Base-by-base conservation (phyloP, 2,329 filamentous ascomycete genomes). In the Balansia obtecta region DNA sequence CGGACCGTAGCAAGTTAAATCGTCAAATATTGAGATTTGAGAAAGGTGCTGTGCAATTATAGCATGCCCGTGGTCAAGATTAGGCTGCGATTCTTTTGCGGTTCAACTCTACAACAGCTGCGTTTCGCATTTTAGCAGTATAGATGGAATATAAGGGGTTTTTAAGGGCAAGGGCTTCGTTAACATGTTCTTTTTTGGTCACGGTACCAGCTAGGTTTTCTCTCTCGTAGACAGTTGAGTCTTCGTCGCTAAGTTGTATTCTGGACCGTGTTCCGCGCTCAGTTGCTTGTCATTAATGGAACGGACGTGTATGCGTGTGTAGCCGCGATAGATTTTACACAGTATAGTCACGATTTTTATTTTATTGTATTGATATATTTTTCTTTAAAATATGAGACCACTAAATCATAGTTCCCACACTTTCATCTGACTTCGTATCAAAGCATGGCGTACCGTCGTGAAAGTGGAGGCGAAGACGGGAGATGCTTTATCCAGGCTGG, bases 131-230 rank as follows among this genome's bases (percentile, higher is more conserved):
- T 27, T 27, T 27, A 27, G 27, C 27, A 27, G 27, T 27, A 13
- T 41, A 8, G 5, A 41, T 41, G n/a, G 12, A 41, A 15, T 13
- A 10, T 12, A 11, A n/a, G n/a, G n/a, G n/a, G 4, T 1, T 48
- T 13, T 65, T 27, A 7, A 27, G 27, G 27, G 7, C 7, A 27
- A 27, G 27, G 27, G 4, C 27, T 27, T 27, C 1, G 27, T 27
- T 27, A 85, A 83, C 82, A 66, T 85, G 76, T 61, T 89, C 85
- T 0, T 83, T 85, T 66, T 88, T 79, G 10, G 85, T 89, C 18
- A 89, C 85, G 54, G 89, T 78, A 62, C 89, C 86, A 11, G 89
- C 85, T 1, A 84, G 76, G 61, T 79, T 88, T 56, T 86, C 81
- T 63, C 90, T 90, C 65, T 88, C 83, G 22, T 58, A 56, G 51